Percentiles rank a stretch among this genome's conserved stretches.
These are phyloP conservation scores for Amphicarpaea edgeworthii DNA, from an alignment of 306 rosid species.

Conservation along the genomic window DNA sequence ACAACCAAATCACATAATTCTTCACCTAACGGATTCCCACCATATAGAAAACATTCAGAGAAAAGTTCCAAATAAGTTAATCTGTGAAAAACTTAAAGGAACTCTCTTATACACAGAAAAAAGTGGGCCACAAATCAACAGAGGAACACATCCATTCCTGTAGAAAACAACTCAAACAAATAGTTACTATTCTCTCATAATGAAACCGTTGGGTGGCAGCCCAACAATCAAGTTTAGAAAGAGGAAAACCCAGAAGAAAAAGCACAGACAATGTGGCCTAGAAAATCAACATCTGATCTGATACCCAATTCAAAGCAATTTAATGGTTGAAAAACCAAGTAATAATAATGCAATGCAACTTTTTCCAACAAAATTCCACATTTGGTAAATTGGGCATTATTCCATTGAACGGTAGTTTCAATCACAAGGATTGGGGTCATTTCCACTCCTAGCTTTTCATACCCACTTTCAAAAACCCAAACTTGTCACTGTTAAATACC, in stretches of 20 bases:
- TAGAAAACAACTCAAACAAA: neutral
- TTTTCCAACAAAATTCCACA: neutral
- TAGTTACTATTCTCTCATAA: neutral
- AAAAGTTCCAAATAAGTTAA: neutral
- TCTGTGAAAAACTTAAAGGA: neutral
- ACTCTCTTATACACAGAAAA: neutral
- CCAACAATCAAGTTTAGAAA: neutral
- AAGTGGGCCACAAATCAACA: neutral
- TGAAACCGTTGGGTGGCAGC: neutral
- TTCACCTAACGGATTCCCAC: neutral
- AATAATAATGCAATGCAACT: neutral
- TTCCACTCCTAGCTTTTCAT: neutral
- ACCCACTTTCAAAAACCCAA: neutral
- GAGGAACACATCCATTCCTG: neutral
- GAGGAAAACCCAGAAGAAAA: neutral
- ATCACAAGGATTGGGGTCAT: neutral
- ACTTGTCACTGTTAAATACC: neutral
- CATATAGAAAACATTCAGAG: neutral
- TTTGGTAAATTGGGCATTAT: neutral
- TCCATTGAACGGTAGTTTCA: neutral
- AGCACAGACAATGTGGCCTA: neutral
- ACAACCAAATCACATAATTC: neutral
- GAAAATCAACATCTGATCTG: neutral
- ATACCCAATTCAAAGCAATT: neutral
- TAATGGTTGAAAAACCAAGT: neutral